phyloP scores from a whole-genome alignment of 2,329 filamentous ascomycete genomes.

The Tetracladium maxilliforme region DNA sequence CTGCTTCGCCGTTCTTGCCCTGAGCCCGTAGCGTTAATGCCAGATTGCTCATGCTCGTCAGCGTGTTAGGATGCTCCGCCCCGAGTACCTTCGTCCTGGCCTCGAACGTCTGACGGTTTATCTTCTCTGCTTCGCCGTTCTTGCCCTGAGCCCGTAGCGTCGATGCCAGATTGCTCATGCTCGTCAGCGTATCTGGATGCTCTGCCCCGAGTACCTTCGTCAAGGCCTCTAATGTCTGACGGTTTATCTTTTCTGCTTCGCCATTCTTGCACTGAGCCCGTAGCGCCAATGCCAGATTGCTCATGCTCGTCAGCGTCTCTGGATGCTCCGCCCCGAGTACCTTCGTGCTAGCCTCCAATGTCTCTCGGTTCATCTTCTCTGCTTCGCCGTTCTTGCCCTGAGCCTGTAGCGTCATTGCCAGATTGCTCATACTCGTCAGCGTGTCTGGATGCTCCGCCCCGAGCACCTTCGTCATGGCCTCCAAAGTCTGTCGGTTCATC shows the following conservation, averaged over 20 bases:
- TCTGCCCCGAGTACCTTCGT: slow-evolving; percentile 4
- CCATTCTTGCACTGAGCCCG: slow-evolving; percentile 3
- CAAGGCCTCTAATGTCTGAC: slow-evolving; percentile 2
- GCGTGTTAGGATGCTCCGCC: slow-evolving; percentile 6
- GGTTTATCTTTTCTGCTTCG: slow-evolving; percentile 7
- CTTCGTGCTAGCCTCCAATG: slow-evolving; percentile 2
- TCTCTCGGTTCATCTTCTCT: slow-evolving; percentile 5
- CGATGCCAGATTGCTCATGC: slow-evolving; percentile 3
- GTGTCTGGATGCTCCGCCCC: slow-evolving; percentile 7
- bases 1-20: slow-evolving; percentile 9
- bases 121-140: slow-evolving; percentile 2
- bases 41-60: slow-evolving; percentile 7
- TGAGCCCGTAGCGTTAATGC: slow-evolving; percentile 3
- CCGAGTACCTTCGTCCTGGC: slow-evolving; percentile 4
- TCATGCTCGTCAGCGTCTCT: slow-evolving; percentile 6
- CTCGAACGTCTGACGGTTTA: slow-evolving; percentile 1
- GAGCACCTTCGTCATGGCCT: slow-evolving; percentile 2
- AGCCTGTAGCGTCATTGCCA: slow-evolving; percentile 2
- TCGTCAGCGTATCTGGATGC: slow-evolving; percentile 6
- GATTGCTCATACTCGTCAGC: slow-evolving; percentile 5
- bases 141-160: slow-evolving; percentile 1
- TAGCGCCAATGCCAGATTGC: slow-evolving; percentile 4
- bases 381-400: slow-evolving; percentile 7
- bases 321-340: slow-evolving; percentile 6
- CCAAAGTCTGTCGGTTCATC: slow-evolving; percentile 1